Base-by-base conservation (phyloP, 805 yeast genomes). In the Ogataea nakhonphanomensis region DNA sequence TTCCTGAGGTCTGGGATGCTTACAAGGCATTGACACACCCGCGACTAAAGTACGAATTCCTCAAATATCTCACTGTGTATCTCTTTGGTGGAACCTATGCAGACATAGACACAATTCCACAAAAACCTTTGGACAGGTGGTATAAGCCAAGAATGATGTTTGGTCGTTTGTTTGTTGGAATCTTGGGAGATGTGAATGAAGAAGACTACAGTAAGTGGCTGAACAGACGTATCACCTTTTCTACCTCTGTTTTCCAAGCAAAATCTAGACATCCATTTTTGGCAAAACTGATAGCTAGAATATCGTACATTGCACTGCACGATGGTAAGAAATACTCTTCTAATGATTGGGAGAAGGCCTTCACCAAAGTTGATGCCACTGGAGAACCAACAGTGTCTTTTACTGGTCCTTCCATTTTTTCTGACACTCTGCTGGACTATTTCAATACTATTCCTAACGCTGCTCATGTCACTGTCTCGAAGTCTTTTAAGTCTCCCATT, bases 11-110 rank as follows among this genome's bases (percentile, higher is more conserved):
- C 29, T 46, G 67, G 17, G 72, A 68, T 21, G 70, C 79, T 3
- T 73, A 62, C 53, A 68, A 67, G 39, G 40, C 51, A 4, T 53
- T 77, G 41, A 80, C 81, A 1, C 73, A 72, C 54, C 64, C 58
- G 12, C 62, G 71, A 14, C 57, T 69, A 39, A 57, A 61, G 45
- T 72, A 69, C 64, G 81, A 77, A 51, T 75, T 76, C 48, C 69
- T 74, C 58, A 61, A 79, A 37, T 76, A 76, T 48, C 60, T 75
- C 36, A 61, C 73, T 10, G 49, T 76, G 7, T 74, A 51, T 40
- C 66, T 77, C 2, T 56, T 61, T 35, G 83, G 83, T 31, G 83
- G 83, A 7, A 71, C 73, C 3, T 76, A 74, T 46, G 67, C 77
- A 3, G 81, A 77, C 45, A 70, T 74, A 23, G 81, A 77, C 50